Evolutionary conservation across 805 yeast species (phyloP).

Genomic region (Komagataella pseudopastoris): DNA sequence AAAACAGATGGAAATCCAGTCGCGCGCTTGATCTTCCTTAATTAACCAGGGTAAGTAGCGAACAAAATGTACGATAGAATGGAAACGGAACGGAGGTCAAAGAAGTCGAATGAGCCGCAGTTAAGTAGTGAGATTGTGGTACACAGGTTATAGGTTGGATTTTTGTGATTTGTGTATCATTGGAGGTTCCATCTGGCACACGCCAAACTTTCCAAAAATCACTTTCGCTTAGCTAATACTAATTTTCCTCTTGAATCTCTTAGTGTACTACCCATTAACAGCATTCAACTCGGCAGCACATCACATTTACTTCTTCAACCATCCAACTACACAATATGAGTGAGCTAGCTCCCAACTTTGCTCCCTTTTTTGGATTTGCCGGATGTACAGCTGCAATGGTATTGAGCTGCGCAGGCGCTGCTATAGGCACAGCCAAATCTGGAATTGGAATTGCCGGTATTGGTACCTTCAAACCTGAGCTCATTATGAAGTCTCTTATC

Average conservation of each 20-base stretch:
- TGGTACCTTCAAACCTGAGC: conserved; percentile 93
- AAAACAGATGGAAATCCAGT: background rate
- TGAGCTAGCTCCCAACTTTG: conserved; percentile 79
- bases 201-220: background rate
- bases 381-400: conserved; percentile 93
- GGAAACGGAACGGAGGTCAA: background rate
- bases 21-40: background rate
- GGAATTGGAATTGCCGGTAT: conserved; percentile 98
- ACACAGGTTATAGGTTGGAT: no score
- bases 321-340: conserved; percentile 11
- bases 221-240: background rate
- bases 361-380: conserved; percentile 96
- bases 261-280: background rate
- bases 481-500: conserved; percentile 88
- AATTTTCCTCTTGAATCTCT: background rate
- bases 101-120: background rate
- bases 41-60: background rate
- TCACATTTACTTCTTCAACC: background rate
- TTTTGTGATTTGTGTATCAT: no score
- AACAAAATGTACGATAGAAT: background rate
- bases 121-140: no score
- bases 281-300: background rate
- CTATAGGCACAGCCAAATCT: conserved; percentile 95
- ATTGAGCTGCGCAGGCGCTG: conserved; percentile 93
- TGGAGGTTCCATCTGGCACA: background rate